phyloP scores from a whole-genome alignment of 148 eudicot genomes.

The Vaccinium macrocarpon region DNA sequence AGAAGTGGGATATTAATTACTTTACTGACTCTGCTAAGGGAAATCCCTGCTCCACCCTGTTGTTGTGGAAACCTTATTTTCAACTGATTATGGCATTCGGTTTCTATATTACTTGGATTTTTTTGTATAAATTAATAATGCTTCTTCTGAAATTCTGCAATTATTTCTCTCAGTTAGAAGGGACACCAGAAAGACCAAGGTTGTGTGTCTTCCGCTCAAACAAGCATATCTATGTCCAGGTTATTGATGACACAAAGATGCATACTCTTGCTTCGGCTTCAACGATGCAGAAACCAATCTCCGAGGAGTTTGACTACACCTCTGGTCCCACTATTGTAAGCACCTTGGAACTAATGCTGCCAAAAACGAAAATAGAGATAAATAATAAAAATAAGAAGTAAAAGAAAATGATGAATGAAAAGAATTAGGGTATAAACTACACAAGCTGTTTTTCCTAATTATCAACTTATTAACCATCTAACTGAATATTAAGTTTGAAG shows the following conservation, averaged over 20 bases:
- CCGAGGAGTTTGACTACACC: slow-evolving; percentile 63
- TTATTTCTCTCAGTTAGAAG: slow-evolving; percentile 66
- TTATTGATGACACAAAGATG: slow-evolving; percentile 92
- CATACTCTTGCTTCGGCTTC: slow-evolving; percentile 97
- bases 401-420: background rate
- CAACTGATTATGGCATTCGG: background rate
- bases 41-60: background rate
- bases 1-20: background rate
- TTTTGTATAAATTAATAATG: background rate
- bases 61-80: background rate
- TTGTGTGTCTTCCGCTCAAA: slow-evolving; percentile 88
- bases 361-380: background rate
- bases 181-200: slow-evolving; percentile 93
- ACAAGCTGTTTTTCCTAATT: background rate
- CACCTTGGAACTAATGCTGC: slow-evolving; percentile 2
- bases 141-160: background rate
- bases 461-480: background rate
- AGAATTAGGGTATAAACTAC: background rate
- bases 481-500: background rate
- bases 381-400: background rate
- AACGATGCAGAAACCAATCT: slow-evolving; percentile 80
- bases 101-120: background rate
- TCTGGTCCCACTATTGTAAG: slow-evolving; percentile 89
- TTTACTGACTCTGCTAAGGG: background rate
- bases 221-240: slow-evolving; percentile 91